These are phyloP conservation scores for Auricularia sp. DNA, from an alignment of 768 basidiomycete genomes.

Conservation along the genomic window DNA sequence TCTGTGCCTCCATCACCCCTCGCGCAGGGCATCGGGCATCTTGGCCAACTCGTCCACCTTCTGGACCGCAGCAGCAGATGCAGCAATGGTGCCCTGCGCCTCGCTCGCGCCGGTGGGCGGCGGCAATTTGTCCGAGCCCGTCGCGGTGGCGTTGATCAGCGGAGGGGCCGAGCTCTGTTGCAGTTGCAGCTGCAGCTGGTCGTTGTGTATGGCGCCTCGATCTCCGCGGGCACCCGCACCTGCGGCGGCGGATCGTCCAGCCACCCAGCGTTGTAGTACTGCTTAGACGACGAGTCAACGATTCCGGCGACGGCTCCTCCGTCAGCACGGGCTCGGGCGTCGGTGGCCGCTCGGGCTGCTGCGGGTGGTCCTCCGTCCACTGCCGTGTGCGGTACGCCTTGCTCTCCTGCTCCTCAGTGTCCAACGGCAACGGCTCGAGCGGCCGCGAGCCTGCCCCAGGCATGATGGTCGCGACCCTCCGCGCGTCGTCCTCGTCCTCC, in stretches of 20 bases:
- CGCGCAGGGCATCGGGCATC: background rate
- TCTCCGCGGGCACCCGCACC: background rate
- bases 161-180: background rate
- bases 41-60: background rate
- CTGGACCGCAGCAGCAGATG: background rate
- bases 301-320: too few species aligned
- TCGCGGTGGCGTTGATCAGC: too few species aligned
- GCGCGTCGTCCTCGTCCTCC: conserved; percentile 52
- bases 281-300: too few species aligned
- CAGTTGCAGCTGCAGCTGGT: background rate
- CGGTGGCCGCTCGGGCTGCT: too few species aligned
- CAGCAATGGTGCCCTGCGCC: background rate
- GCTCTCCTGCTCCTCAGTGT: background rate
- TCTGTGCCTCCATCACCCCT: background rate
- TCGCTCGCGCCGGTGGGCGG: background rate
- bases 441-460: conserved; percentile 17
- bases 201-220: background rate
- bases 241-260: background rate
- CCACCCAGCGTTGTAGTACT: background rate
- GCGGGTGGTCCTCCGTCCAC: background rate
- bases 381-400: background rate
- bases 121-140: background rate
- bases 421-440: background rate
- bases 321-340: too few species aligned
- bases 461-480: conserved; percentile 63